phyloP scores from a whole-genome alignment of 352 stramenopile genomes.

The Phytopythium kandeliae region DNA sequence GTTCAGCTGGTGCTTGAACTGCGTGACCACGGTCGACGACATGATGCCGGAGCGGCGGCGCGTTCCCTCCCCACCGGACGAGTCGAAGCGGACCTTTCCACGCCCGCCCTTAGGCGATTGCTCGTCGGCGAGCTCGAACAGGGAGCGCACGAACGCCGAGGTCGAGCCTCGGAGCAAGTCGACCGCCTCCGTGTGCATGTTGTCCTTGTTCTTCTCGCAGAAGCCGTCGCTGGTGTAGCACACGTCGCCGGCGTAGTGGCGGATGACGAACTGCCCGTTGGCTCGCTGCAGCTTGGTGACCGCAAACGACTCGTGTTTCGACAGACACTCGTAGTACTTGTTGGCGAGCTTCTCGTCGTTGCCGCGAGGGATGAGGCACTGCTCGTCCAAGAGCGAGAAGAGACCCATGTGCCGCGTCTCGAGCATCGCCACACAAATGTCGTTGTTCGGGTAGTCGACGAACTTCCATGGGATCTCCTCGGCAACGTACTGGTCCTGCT shows the following conservation, averaged over 20 bases:
- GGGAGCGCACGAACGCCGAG: constrained; percentile 55
- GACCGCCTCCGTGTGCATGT: constrained; percentile 77
- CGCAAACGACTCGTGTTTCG: constrained; percentile 59
- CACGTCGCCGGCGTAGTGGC: constrained; percentile 83
- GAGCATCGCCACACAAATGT: constrained; percentile 68
- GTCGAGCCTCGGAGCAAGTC: constrained; percentile 67
- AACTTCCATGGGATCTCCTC: constrained; percentile 89
- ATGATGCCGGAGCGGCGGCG: constrained; percentile 70
- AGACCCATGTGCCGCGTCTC: constrained; percentile 73
- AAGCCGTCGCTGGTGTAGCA: constrained; percentile 80
- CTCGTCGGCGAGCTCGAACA: constrained; percentile 52
- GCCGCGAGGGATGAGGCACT: constrained; percentile 77
- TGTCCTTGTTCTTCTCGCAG: constrained; percentile 89
- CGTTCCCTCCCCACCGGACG: constrained; percentile 5
- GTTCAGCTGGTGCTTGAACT: constrained; percentile 94
- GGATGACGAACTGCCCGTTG: constrained; percentile 80
- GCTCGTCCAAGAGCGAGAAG: constrained; percentile 81
- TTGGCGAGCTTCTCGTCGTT: constrained; percentile 83
- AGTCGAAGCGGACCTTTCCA: constrained; percentile 4
- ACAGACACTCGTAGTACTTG: constrained; percentile 71
- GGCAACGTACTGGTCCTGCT: constrained; percentile 78
- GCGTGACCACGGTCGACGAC: constrained; percentile 78
- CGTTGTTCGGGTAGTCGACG: constrained; percentile 86
- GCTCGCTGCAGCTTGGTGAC: constrained; percentile 72
- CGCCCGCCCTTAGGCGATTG: constrained; percentile 7